Base-by-base conservation (phyloP, 306 rosid genomes). In the Citrullus amarus region DNA sequence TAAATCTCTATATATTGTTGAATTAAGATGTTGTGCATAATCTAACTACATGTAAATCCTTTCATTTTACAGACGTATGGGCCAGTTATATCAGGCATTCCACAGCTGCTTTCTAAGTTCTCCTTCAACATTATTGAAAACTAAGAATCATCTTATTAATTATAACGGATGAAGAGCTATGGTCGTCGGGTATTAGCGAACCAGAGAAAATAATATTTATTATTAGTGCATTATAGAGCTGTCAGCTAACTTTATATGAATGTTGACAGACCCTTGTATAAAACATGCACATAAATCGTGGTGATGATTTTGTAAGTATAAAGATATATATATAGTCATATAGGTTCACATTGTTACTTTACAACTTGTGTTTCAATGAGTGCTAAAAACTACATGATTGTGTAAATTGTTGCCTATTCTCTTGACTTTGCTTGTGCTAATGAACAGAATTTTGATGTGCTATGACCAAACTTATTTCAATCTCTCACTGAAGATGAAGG, bases 81-180 rank as follows among this genome's bases (percentile, higher is more conserved):
- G 74, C 87, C 84, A 8, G 63, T 95, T 20, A 91, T 95, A 84
- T 89, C 97, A 1, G 90, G 88, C 16, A 82, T 95, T 15, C 95
- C 97, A 0, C 96, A 89, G 85, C 83, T 92, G 38, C 89, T 95
- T 51, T 88, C 97, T 14, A 89, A 91, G 69, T 92, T 85, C 80
- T 85, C 92, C 46, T 81, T 89, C 90, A 89, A 92, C 84, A 81
- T 92, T 71, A 82, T 92, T 0, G 88, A 79, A 80, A 56, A 73
- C 38, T 92, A 66, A 87, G 15, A 57, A 34, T 59, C 30, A 57
- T 74, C 81, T 80, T 44, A 72, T 51, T 81, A 66, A 69, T 39
- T 13, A 61, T 46, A 36, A 36, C 41, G 56, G 55, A 76, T 10
- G 79, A 76, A 36, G 38, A 36, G 6, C 43, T 41, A 58, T 18